Evolutionary conservation across 768 basidiomycete species (phyloP).

Genomic region (Steccherinum ochraceum): DNA sequence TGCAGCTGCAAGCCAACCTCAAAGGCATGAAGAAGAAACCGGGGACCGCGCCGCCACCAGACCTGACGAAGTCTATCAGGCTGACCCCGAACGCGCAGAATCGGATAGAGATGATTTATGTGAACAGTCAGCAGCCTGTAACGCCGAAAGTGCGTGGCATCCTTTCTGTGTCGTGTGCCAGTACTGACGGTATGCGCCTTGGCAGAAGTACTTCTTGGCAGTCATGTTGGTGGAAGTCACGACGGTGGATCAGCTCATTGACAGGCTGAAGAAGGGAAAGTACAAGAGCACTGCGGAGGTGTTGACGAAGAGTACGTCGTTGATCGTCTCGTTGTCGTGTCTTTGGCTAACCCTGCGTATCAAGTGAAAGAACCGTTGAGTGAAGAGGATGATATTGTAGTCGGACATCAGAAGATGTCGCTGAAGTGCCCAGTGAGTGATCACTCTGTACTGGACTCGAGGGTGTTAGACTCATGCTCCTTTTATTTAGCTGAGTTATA

Average conservation of each 20-base stretch:
- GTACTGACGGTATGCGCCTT: too few relatives aligned
- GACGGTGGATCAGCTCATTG: conserved; percentile 62
- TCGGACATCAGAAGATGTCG: conserved; percentile 85
- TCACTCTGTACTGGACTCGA: too few relatives aligned
- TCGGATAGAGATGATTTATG: conserved; percentile 82
- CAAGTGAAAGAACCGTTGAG: conserved; percentile 52
- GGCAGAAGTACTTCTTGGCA: conserved; percentile 79
- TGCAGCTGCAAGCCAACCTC: conserved; percentile 63
- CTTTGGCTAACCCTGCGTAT: conserved; percentile 2
- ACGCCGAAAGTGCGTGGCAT: conserved; percentile 58
- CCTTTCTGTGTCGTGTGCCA: not conserved
- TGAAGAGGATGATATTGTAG: conserved; percentile 84
- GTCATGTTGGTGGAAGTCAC: conserved; percentile 82
- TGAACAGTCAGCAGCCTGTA: conserved; percentile 78
- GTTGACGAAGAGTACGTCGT: conserved; percentile 54
- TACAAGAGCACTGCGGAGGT: conserved; percentile 59
- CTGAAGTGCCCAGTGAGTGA: conserved; percentile 88
- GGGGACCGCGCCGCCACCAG: conserved; percentile 88
- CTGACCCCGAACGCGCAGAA: conserved; percentile 46
- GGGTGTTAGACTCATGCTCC: too few relatives aligned
- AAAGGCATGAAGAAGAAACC: conserved; percentile 95
- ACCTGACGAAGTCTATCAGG: conserved; percentile 40
- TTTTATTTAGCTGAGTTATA: conserved; percentile 64
- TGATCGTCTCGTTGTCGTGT: too few relatives aligned
- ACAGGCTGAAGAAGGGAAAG: conserved; percentile 61